Base-by-base conservation (phyloP, 345 rosid species). In the Pelargonium nanum region DNA sequence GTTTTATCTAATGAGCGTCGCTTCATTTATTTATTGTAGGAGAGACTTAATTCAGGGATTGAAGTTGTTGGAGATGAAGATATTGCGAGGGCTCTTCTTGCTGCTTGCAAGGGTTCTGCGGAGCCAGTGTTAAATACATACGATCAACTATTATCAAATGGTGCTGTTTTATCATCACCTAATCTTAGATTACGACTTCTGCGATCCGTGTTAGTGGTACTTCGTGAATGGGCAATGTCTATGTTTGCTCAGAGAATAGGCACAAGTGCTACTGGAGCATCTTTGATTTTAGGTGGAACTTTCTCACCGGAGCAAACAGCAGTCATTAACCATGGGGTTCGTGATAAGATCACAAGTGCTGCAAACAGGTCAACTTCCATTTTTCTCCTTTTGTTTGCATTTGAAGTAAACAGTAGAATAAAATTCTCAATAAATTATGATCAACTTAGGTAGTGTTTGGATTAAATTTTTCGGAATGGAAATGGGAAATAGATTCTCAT, bases 191-290 rank as follows among this genome's bases (percentile, higher is more conserved):
- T 94, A 73, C 87, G 93, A 55, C 86, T 88, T 66, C 86, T 90
- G 25, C 68, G 77, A 57, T 94, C 99, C 19, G 89, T 90, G 60
- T 79, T 88, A 28, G 81, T 81, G 59, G 81, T 94, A 51, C 95
- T 94, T 20, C 85, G 83, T 23, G 99, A 94, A 73, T 94, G 97
- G 97, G 85, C 95, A 28, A 83, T 86, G 91, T 87, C 96, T 67
- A 79, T 76, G 44, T 80, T 81, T 66, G 83, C 95, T 55, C 83
- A 84, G 77, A 78, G 88, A 71, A 86, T 85, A 83, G 88, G 85
- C 19, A 81, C 87, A 19, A 82, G 83, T 64, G 69, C 80, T 28
- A 61, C 83, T 0, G 88, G 87, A 24, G 85, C 95, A 63, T 85
- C 91, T 53, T 66, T 93, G 57, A 79, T 83, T 59, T 72, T 86